A percentile compares a stretch with the other conserved stretches of the same genome.
Evolutionary conservation across 2,329 filamentous ascomycete species (phyloP).

Genomic region (Neophaeococcomyces mojaviensis): DNA sequence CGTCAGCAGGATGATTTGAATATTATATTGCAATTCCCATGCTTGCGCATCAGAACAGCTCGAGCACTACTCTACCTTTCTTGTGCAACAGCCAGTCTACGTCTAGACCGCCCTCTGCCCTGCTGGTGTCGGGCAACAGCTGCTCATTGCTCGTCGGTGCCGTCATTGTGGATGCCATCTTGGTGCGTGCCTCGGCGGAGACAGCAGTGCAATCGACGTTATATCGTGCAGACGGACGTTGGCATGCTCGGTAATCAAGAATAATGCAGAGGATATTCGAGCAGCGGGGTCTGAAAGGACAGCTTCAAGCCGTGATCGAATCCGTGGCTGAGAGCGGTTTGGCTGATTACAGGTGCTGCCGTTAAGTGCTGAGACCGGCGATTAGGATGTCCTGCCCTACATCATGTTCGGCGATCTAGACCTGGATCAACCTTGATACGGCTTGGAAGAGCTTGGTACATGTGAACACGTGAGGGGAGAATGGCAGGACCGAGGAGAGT

Average conservation of each 20-base stretch:
- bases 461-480: too few species aligned
- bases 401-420: too few species aligned
- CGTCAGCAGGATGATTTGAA: not conserved
- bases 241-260: slow-evolving; percentile 1
- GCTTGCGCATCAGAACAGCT: not conserved
- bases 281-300: not conserved
- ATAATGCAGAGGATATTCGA: not conserved
- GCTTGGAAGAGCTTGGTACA: too few species aligned
- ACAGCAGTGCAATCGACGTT: not conserved
- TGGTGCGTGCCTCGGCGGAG: not conserved
- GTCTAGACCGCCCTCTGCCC: slow-evolving; percentile 50
- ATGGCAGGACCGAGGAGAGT: too few species aligned
- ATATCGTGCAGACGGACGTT: not conserved
- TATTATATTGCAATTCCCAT: not conserved
- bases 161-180: slow-evolving; percentile 3
- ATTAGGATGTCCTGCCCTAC: not conserved
- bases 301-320: not conserved
- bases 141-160: not conserved
- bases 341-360: not conserved
- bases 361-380: not conserved
- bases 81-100: slow-evolving; percentile 86
- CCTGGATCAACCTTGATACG: too few species aligned
- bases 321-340: not conserved
- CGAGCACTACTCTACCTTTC: slow-evolving; percentile 53
- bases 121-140: not conserved